A percentile compares a stretch with the other conserved stretches of the same genome.
phyloP scores from a whole-genome alignment of 2,329 filamentous ascomycete genomes.

The Neurospora sp. region DNA sequence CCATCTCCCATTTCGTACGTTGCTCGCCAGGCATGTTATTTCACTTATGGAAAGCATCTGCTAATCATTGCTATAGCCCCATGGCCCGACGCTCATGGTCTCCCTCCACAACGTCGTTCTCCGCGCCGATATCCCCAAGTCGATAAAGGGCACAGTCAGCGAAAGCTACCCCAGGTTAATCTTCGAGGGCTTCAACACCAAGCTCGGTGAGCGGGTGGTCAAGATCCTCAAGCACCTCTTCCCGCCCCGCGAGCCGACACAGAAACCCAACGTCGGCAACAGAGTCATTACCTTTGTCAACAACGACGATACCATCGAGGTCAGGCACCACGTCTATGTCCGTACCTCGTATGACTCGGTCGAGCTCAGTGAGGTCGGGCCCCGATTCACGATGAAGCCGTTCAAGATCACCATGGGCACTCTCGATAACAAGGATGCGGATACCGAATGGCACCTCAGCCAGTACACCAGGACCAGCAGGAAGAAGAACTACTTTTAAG shows the following conservation, averaged over 20 bases:
- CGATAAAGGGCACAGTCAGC: slow-evolving; percentile 57
- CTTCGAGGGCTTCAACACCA: slow-evolving; percentile 84
- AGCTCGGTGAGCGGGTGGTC: slow-evolving; percentile 70
- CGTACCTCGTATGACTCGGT: slow-evolving; percentile 84
- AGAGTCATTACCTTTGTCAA: slow-evolving; percentile 92
- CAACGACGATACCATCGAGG: slow-evolving; percentile 86
- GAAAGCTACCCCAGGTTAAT: slow-evolving; percentile 92
- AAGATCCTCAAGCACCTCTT: slow-evolving; percentile 92
- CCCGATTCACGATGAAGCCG: slow-evolving; percentile 91
- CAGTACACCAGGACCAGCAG: slow-evolving; percentile 88
- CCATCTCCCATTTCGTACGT: slow-evolving; percentile 66
- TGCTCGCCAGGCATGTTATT: slow-evolving; percentile 42
- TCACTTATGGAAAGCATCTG: background rate
- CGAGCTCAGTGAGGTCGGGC: slow-evolving; percentile 80
- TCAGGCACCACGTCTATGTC: slow-evolving; percentile 84
- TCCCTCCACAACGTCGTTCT: slow-evolving; percentile 86
- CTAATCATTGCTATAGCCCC: slow-evolving; percentile 38
- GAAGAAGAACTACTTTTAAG: slow-evolving; percentile 91
- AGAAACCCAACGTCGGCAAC: slow-evolving; percentile 69
- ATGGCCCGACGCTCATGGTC: slow-evolving; percentile 76
- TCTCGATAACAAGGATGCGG: slow-evolving; percentile 86
- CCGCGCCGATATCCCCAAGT: slow-evolving; percentile 84
- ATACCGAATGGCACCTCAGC: slow-evolving; percentile 92
- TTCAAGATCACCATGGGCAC: slow-evolving; percentile 92
- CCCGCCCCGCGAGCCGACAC: slow-evolving; percentile 71